Percentiles rank a stretch among this genome's conserved stretches.
phyloP scores from a whole-genome alignment of 495 filamentous ascomycete genomes.

The Talaromyces nanjingensis region DNA sequence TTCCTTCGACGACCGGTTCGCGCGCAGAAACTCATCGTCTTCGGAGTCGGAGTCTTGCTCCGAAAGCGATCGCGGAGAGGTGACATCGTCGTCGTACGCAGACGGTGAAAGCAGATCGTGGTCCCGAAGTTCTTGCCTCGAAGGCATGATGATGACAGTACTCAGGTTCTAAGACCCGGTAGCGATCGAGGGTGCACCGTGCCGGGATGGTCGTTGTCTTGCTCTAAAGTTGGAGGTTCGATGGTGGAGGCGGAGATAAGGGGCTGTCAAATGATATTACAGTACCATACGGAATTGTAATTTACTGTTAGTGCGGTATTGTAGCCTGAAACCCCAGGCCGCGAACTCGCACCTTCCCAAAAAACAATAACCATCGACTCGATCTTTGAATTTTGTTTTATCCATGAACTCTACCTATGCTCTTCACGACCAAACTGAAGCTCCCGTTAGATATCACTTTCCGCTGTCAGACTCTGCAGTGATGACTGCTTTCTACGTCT shows the following conservation, averaged over 20 bases:
- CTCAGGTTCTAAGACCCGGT: not conserved
- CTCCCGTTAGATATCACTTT: too few species aligned
- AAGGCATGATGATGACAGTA: not conserved
- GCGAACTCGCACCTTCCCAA: too few species aligned
- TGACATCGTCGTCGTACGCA: slow-evolving; percentile 61
- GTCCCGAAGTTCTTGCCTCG: not conserved
- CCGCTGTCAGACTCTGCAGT: too few species aligned
- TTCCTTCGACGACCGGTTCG: slow-evolving; percentile 62
- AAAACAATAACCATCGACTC: too few species aligned
- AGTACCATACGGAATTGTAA: not conserved
- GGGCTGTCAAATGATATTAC: not conserved
- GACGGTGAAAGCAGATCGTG: slow-evolving; percentile 52
- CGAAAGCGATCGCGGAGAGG: slow-evolving; percentile 57
- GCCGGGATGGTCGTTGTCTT: not conserved
- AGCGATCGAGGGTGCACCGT: not conserved
- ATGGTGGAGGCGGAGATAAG: not conserved
- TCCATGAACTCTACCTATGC: too few species aligned
- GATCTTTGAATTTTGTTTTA: too few species aligned
- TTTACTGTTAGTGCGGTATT: not conserved
- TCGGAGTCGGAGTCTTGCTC: slow-evolving; percentile 73
- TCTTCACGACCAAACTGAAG: too few species aligned
- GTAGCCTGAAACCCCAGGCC: too few species aligned
- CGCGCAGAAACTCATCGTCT: slow-evolving; percentile 59
- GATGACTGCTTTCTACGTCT: too few species aligned
- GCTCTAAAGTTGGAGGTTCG: not conserved